These are phyloP conservation scores for Salix viminalis DNA, from an alignment of 345 rosid species.

Conservation along the genomic window DNA sequence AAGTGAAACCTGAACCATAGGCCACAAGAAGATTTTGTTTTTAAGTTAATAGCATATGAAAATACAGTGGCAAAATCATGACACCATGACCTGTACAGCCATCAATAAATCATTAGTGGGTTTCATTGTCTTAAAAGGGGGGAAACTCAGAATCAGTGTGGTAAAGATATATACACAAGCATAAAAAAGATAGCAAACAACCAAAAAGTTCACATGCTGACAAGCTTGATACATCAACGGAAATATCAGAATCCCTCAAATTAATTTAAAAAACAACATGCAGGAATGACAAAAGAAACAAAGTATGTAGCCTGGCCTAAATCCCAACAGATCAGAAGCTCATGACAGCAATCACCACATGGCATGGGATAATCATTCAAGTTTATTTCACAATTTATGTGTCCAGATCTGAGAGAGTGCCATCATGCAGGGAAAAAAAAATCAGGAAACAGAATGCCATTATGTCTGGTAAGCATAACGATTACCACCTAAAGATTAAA, in stretches of 20 bases:
- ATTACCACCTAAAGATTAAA: background rate
- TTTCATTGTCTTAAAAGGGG: background rate
- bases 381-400: background rate
- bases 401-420: background rate
- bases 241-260: background rate
- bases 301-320: background rate
- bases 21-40: background rate
- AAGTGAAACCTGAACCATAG: slow-evolving; percentile 46
- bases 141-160: background rate
- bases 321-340: background rate
- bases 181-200: background rate
- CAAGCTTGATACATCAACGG: background rate
- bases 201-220: background rate
- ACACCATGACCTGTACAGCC: background rate
- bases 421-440: background rate
- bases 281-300: background rate
- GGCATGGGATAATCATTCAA: background rate
- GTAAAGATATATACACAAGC: background rate
- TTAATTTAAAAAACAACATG: background rate
- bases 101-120: background rate
- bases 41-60: background rate
- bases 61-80: background rate
- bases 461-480: background rate
- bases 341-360: background rate
- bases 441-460: background rate